These are phyloP conservation scores for Verticillium zaregamsianum DNA, from an alignment of 2,329 filamentous ascomycete species.

Conservation along the genomic window DNA sequence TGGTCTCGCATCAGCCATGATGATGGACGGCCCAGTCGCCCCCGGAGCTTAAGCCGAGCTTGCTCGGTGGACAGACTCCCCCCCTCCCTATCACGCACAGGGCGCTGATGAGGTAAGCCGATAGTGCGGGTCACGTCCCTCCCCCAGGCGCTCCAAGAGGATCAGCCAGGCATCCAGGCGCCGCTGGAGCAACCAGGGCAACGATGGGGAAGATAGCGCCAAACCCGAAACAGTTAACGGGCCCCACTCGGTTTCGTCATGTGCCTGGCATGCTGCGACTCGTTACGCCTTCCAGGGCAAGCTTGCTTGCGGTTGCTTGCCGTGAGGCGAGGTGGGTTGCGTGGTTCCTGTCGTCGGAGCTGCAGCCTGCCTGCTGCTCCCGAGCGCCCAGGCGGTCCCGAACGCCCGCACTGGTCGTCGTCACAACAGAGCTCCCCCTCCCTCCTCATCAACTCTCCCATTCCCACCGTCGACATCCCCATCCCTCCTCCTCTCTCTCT, in stretches of 20 bases:
- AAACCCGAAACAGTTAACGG: background rate
- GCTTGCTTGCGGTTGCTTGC: background rate
- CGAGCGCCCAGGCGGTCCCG: conserved; percentile 1
- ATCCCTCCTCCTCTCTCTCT: background rate
- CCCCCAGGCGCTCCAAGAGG: background rate
- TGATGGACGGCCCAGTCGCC: background rate
- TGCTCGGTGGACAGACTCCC: background rate
- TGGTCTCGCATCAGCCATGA: background rate
- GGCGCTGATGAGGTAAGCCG: background rate
- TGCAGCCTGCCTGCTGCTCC: background rate
- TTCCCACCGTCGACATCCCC: conserved; percentile 2
- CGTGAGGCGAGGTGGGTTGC: background rate
- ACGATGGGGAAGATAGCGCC: background rate
- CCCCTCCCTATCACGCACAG: background rate
- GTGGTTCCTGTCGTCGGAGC: background rate
- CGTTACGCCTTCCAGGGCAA: background rate
- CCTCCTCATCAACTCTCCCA: background rate
- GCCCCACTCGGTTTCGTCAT: background rate
- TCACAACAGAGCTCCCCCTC: background rate
- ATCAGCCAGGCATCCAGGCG: background rate
- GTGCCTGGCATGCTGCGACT: background rate
- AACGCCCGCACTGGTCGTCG: conserved; percentile 1
- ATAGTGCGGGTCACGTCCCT: background rate
- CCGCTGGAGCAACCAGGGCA: background rate
- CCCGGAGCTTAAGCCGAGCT: background rate